Evolutionary conservation across 768 basidiomycete genomes (phyloP), one percentile per base, ranked within the genome.

Genomic region (Lyophyllum semitale): DNA sequence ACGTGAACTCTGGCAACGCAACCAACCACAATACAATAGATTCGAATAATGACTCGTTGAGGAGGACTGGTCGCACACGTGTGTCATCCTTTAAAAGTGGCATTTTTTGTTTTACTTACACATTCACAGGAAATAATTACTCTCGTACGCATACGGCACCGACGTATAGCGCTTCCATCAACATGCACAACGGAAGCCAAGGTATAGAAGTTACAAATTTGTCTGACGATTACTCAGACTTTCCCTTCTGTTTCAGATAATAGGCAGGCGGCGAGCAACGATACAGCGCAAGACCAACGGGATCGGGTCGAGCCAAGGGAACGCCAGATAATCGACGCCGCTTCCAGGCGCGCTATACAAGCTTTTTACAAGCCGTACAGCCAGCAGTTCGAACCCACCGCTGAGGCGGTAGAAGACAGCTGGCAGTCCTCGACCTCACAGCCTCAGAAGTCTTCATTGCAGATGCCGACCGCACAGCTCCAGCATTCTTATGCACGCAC

Each of bases 31-130:
- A 8, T 1, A 53, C 18, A 4, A 35, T 20, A 4, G 15, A 37
- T 18, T 53, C 51, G 7, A 8, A 45, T 18, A 53, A 53, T 41
- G 23, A 46, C 20, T 46, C 51, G 11, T 53, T 43, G 18, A 23
- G 9, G 1, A 27, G 8, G 8, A 27, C 25, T 5, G 26, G 23
- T 11, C 17, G 27, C 27, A 46, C 45, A 29, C 45, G 45, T 46
- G 18, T 2, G 37, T 18, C 33, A 8, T 38, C 37, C 2, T 38
- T 9, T 18, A 2, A n/a, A 18, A 18, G 7, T 18, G 17, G n/a
- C 4, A 17, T n/a, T n/a, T n/a, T 4, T 37, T 15, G 9, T 5
- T 8, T 1, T n/a, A 3, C n/a, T 38, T 15, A 38, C 15, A n/a
- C 9, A 15, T 18, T 18, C 5, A 15, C 9, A 38, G 37, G n/a